phyloP scores from a whole-genome alignment of 441 rosid genomes.

The Mallotus repandus region DNA sequence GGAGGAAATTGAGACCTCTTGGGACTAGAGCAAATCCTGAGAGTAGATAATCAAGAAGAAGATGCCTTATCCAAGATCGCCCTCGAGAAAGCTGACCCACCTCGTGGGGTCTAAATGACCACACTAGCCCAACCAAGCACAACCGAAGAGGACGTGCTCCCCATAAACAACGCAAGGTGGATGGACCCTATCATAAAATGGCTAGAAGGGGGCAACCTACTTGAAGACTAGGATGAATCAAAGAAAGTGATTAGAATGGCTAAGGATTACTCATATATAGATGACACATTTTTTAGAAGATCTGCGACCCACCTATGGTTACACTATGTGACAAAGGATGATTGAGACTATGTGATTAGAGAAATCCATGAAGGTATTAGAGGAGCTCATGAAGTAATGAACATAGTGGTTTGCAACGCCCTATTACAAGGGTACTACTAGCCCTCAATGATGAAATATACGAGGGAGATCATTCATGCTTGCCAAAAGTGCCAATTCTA shows the following conservation, averaged over 20 bases:
- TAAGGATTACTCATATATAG: neutral
- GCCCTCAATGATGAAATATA: neutral
- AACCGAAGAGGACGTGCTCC: too few species aligned
- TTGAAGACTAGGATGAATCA: neutral
- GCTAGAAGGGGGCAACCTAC: neutral
- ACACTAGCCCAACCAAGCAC: too few species aligned
- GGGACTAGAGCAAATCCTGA: too few species aligned
- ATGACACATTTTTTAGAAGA: too few species aligned
- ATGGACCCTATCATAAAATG: too few species aligned
- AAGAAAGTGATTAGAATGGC: too few species aligned
- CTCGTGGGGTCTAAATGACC: too few species aligned
- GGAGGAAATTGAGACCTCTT: too few species aligned
- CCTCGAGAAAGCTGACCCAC: too few species aligned
- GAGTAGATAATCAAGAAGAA: too few species aligned
- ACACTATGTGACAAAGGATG: rapidly evolving
- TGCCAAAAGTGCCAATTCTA: neutral
- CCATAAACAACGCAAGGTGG: too few species aligned
- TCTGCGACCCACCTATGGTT: neutral
- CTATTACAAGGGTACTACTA: neutral
- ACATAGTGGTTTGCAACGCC: neutral
- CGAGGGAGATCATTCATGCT: rapidly evolving
- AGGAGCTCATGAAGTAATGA: neutral
- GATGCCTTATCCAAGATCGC: too few species aligned
- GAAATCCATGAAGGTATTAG: neutral
- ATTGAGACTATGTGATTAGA: neutral